These are phyloP conservation scores for Phytophthora syringae DNA, from an alignment of 352 stramenopile genomes.

Conservation along the genomic window DNA sequence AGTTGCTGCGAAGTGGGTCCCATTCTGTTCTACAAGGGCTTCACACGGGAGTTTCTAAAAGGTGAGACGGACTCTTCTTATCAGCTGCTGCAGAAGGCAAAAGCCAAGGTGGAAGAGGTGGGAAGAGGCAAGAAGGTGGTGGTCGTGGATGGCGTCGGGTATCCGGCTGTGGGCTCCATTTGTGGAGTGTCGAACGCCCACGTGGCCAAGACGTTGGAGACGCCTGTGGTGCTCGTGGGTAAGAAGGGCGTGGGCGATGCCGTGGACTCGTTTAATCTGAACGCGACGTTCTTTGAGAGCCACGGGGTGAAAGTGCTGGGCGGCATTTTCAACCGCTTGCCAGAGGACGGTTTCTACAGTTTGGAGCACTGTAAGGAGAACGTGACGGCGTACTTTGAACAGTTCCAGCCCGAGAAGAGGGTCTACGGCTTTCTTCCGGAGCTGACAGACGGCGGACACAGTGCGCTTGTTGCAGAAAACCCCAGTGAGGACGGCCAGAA, in stretches of 20 bases:
- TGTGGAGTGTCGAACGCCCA: constrained; percentile 80
- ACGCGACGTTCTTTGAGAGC: constrained; percentile 95
- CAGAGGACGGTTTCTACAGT: constrained; percentile 94
- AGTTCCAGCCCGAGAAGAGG: constrained; percentile 68
- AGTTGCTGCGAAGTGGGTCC: constrained; percentile 91
- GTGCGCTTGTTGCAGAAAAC: constrained; percentile 29
- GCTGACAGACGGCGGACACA: constrained; percentile 39
- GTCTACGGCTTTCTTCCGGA: constrained; percentile 90
- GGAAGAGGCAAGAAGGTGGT: constrained; percentile 91
- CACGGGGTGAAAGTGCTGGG: constrained; percentile 94
- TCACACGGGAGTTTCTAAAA: constrained; percentile 96
- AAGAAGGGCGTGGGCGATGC: constrained; percentile 97
- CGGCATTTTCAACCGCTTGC: constrained; percentile 96
- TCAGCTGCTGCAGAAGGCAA: constrained; percentile 87
- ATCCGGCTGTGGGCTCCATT: constrained; percentile 90
- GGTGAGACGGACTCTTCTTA: constrained; percentile 87
- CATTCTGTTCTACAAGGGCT: constrained; percentile 97
- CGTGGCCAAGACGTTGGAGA: constrained; percentile 65
- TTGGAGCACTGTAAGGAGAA: constrained; percentile 90
- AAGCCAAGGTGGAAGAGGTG: constrained; percentile 89
- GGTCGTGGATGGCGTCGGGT: constrained; percentile 97
- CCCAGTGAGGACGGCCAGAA: constrained; percentile 9
- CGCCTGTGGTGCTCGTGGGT: constrained; percentile 94
- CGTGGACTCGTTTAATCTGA: constrained; percentile 98
- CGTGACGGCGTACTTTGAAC: constrained; percentile 93